phyloP scores from a whole-genome alignment of 129 eudicot genomes.

The Helichrysum umbraculigerum region DNA sequence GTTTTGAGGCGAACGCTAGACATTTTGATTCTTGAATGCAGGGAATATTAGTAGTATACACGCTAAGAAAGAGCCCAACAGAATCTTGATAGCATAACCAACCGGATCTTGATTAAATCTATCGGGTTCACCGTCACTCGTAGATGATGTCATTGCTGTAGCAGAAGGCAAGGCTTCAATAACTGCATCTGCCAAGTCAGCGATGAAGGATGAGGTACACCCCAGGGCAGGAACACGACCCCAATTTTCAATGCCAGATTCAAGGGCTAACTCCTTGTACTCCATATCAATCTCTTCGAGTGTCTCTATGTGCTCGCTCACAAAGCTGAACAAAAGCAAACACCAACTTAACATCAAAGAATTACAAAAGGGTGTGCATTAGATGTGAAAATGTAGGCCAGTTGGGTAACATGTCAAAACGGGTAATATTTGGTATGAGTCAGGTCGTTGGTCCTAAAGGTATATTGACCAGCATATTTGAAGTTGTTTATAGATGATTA shows the following conservation, averaged over 20 bases:
- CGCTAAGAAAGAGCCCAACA: slow-evolving; percentile 81
- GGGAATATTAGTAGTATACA: slow-evolving; percentile 77
- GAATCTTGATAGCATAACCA: slow-evolving; percentile 52
- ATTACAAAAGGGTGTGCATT: background rate
- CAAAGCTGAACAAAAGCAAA: slow-evolving; percentile 60
- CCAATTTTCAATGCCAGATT: slow-evolving; percentile 87
- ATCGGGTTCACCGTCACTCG: slow-evolving; percentile 21
- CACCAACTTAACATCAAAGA: background rate
- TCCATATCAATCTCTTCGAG: slow-evolving; percentile 98
- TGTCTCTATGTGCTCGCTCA: slow-evolving; percentile 97
- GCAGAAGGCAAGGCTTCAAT: slow-evolving; percentile 94
- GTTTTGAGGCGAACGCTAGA: slow-evolving; percentile 13
- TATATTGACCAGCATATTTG: no score
- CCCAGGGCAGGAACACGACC: slow-evolving; percentile 99
- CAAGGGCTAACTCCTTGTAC: slow-evolving; percentile 83
- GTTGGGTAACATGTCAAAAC: background rate
- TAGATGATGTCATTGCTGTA: slow-evolving; percentile 51
- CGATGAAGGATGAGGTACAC: slow-evolving; percentile 67
- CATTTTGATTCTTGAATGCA: slow-evolving; percentile 48
- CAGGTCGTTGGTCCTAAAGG: no score
- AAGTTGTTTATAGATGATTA: no score
- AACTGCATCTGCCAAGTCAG: slow-evolving; percentile 94
- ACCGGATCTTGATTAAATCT: slow-evolving; percentile 41
- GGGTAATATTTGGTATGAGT: no score
- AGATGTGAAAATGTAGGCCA: background rate